Base-by-base conservation (phyloP, 2,329 filamentous ascomycete genomes). In the Aspergillus sp. region DNA sequence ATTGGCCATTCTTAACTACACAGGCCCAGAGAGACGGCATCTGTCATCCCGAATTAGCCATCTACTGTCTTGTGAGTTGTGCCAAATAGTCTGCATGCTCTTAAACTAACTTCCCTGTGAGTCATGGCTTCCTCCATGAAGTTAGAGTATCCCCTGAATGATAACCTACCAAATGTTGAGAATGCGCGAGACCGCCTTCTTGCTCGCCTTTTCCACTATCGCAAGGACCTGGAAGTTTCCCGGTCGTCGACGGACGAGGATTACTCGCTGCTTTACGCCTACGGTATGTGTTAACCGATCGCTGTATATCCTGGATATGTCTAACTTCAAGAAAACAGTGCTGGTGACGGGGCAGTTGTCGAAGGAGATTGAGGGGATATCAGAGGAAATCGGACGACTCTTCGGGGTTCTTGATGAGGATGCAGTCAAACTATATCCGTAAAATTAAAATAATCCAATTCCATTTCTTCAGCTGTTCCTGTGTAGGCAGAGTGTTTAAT, bases 111-210 rank as follows among this genome's bases (percentile, higher is more conserved):
- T 17, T 15, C 86, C 86, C 62, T 12, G 82, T 86, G 69, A 77
- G 95, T 98, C 5, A 84, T 99, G 61, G 95, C 95, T 1, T 95
- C 90, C 42, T 96, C 90, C 13, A 86, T 98, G 77, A 96, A 96
- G 81, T 83, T 98, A 8, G 93, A 96, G 75, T 98, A 96, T 67
- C 93, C 95, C 0, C 81, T 99, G 58, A 93, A 89, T 37, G 92
- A 97, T 69, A 90, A 90, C 12, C 81, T 98, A 42, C 95, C 95
- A 0, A 92, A 88, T 60, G 89, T 96, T 33, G 86, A 89, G 50
- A 86, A 89, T 70, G 86, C 88, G 41, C 85, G 95, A 62, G 93
- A 99, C 70, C 82, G 90, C 58, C 79, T 98, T 46, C 80, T 99
- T 20, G 89, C 91, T 19, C 93, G 91, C 75, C 89, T 97, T 40